phyloP scores from a whole-genome alignment of 1,284 basidiomycete species.

The Ceratobasidium sp. region DNA sequence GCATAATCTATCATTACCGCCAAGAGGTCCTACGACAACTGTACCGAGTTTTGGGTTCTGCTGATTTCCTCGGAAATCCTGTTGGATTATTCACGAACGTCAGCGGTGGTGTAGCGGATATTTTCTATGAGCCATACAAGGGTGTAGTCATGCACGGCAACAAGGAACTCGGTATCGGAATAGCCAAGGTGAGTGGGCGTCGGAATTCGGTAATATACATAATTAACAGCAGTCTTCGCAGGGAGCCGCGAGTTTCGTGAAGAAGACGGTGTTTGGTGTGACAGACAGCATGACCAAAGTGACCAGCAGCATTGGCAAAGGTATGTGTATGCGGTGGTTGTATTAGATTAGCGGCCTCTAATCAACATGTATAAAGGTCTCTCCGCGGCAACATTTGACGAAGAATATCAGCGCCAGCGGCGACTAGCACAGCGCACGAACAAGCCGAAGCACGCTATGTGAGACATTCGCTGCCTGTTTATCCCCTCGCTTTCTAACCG shows the following conservation, averaged over 20 bases:
- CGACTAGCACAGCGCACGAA: constrained; percentile 92
- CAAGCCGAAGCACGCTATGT: constrained; percentile 96
- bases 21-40: constrained; percentile 95
- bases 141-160: constrained; percentile 98
- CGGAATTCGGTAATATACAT: neutral
- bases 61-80: constrained; percentile 79
- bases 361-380: constrained; percentile 66
- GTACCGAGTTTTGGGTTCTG: constrained; percentile 95
- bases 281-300: constrained; percentile 97
- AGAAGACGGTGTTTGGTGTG: constrained; percentile 98
- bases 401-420: constrained; percentile 92
- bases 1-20: constrained; percentile 92
- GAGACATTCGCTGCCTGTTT: constrained; percentile 50
- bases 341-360: neutral
- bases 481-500: constrained; percentile 33
- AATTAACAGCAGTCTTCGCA: constrained; percentile 52
- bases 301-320: constrained; percentile 97
- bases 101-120: constrained; percentile 97
- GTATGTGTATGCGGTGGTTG: constrained; percentile 55
- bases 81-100: constrained; percentile 95
- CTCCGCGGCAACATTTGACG: constrained; percentile 95
- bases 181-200: constrained; percentile 78
- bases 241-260: constrained; percentile 98
- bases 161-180: constrained; percentile 94
- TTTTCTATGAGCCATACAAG: constrained; percentile 99